These are phyloP conservation scores for Trichoderma asperelloides DNA, from an alignment of 495 filamentous ascomycete species.

Conservation along the genomic window DNA sequence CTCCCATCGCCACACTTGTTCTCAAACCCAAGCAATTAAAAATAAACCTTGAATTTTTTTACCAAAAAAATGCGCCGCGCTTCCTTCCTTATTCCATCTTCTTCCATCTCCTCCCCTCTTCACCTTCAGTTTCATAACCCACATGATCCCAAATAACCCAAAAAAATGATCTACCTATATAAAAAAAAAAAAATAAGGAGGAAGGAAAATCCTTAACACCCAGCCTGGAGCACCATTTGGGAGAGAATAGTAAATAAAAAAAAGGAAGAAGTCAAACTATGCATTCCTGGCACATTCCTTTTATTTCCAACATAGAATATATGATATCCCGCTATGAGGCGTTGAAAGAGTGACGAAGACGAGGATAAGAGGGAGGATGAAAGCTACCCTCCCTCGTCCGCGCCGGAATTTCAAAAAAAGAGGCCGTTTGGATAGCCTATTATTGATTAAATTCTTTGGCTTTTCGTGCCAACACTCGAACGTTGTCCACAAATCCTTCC, in stretches of 20 bases:
- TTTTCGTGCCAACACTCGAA: slow-evolving; percentile 55
- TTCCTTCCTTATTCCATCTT: not conserved
- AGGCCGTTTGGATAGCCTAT: not conserved
- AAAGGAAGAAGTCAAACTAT: not conserved
- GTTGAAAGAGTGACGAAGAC: too few species aligned
- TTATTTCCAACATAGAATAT: not conserved
- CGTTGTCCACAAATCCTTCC: slow-evolving; percentile 77
- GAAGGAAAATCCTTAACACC: not conserved
- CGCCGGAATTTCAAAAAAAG: not conserved
- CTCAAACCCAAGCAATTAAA: not conserved
- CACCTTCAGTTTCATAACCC: not conserved
- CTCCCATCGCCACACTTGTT: not conserved
- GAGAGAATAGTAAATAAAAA: not conserved
- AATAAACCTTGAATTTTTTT: not conserved
- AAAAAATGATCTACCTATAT: not conserved
- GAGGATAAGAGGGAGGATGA: not conserved
- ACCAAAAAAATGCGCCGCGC: not conserved
- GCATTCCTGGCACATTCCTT: not conserved
- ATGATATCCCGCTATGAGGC: too few species aligned
- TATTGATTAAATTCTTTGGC: slow-evolving; percentile 16
- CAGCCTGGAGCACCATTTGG: not conserved
- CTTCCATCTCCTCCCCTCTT: not conserved
- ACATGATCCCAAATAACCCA: not conserved
- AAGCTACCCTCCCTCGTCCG: not conserved
- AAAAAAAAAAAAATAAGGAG: not conserved